Base-by-base conservation (phyloP, 305 asterid genomes). In the Nicotiana rustica region DNA sequence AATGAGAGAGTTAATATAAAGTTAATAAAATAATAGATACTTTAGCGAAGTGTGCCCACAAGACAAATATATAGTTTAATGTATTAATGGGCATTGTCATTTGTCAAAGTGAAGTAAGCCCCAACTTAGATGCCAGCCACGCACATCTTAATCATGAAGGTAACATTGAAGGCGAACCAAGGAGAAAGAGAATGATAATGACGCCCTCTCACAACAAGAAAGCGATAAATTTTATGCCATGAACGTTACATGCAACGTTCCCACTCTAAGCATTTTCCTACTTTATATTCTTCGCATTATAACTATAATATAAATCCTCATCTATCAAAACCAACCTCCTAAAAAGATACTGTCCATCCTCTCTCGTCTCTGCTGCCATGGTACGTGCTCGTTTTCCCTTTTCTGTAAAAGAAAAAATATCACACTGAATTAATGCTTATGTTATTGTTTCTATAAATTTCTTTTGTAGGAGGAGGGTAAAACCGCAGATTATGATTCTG, bases 161-260 rank as follows among this genome's bases (percentile, higher is more conserved):
- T 25, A 29, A 19, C 64, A 59, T 17, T 59, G 19, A 15, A 18
- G 64, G 64, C 19, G 8, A 59, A 59, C 19, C 60, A 44, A 19
- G 33, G 79, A 49, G 41, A 73, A 49, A 14, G 12, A 21, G 0
- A 47, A 73, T 12, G 79, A 73, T 49, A 71, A 17, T 25, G 62
- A 71, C 62, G 29, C 0, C 10, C 36, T 61, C 67, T 7, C 33
- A 19, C 79, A 83, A 83, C 59, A 60, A 25, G 19, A 78, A 59
- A 38, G 66, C 36, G 82, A 78, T 78, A 36, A 78, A 35, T 33
- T 21, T 60, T 36, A 78, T 60, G 82, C 70, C 68, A 87, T 47
- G 7, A 60, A 36, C 82, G 82, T 57, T 78, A 60, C 82, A 80
- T 85, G 84, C 86, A 86, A 85, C 62, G 77, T 55, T 61, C 73